Evolutionary conservation across 306 rosid genomes (phyloP), one percentile per base, ranked within the genome.

Genomic region (Glycyrrhiza uralensis): DNA sequence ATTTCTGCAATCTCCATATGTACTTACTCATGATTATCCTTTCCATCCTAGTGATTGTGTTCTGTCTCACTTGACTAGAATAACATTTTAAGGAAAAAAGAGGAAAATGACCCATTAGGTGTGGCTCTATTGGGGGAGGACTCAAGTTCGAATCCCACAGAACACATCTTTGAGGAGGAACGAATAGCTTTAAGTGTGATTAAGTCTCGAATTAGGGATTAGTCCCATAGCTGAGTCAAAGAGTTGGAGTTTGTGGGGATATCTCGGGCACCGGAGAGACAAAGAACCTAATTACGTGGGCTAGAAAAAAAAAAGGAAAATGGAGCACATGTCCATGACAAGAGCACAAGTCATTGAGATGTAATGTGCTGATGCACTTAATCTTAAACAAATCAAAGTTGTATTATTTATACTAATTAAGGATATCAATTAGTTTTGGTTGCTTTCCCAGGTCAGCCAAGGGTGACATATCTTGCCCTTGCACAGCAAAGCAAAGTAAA

Each of bases 311-410:
- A 69, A 10, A 18, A 36, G 22, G 35, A 59, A 60, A 50, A 60
- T 58, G 54, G 20, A 71, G 75, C 81, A 84, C 72, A 73, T 76
- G 72, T 70, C n/a, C 50, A 71, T 81, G 76, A 72, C 67, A 49
- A 35, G 47, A 39, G 72, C 72, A 71, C 50, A 47, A 62, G 69
- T 68, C 66, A 74, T 49, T 51, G 84, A n/a, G n/a, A 76, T 68
- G 66, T 72, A 68, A 62, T 66, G 71, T 79, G 70, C 52, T 60
- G 77, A 55, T 65, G 63, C 33, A 71, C 47, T 65, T 64, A 60
- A 47, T 30, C 50, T 22, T 39, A 38, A 10, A 26, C 80, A 74
- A 79, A 58, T n/a, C 72, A 75, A 59, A 69, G 66, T 71, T 41
- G 36, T 17, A 9, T 17, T 44, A 55, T 72, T 49, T 69, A 20